Percentiles rank a stretch among this genome's conserved stretches.
These are phyloP conservation scores for Paraphoma chrysanthemicola DNA, from an alignment of 2,329 filamentous ascomycete genomes.

Conservation along the genomic window DNA sequence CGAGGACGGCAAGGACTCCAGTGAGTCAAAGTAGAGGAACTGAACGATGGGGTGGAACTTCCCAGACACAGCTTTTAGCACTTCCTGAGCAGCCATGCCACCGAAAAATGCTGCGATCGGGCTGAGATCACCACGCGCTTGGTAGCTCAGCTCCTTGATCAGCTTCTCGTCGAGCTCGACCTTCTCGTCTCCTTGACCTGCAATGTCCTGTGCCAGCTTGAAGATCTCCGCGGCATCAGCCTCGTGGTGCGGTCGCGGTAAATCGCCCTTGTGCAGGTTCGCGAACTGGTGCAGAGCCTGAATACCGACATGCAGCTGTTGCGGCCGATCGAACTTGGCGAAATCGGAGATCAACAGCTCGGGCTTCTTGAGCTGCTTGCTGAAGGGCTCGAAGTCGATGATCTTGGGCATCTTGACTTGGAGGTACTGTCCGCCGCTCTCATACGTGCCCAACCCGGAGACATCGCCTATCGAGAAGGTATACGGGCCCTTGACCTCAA, in stretches of 20 bases:
- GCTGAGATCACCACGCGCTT: conserved; percentile 87
- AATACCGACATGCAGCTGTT: conserved; percentile 89
- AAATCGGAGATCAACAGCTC: conserved; percentile 94
- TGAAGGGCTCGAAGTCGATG: conserved; percentile 84
- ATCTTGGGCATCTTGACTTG: conserved; percentile 99
- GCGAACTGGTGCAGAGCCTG: conserved; percentile 90
- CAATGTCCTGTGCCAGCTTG: conserved; percentile 76
- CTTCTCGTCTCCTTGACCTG: conserved; percentile 70
- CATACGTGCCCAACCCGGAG: conserved; percentile 82
- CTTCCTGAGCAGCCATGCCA: conserved; percentile 90
- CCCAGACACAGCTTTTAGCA: conserved; percentile 94
- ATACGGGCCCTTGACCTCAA: conserved; percentile 92
- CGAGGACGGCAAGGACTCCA: conserved; percentile 88
- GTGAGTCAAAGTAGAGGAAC: conserved; percentile 96
- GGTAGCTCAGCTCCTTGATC: conserved; percentile 90
- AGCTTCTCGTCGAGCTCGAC: conserved; percentile 91
- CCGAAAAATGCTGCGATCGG: conserved; percentile 96
- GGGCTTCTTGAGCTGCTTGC: conserved; percentile 79
- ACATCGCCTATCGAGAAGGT: conserved; percentile 98
- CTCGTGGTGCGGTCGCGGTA: conserved; percentile 84
- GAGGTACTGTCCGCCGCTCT: conserved; percentile 85
- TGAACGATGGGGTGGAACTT: conserved; percentile 97
- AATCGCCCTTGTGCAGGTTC: conserved; percentile 71
- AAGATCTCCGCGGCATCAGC: conserved; percentile 81
- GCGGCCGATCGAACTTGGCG: conserved; percentile 95